These are phyloP conservation scores for Chaetomium strumarium DNA, from an alignment of 2,329 filamentous ascomycete species.

Conservation along the genomic window DNA sequence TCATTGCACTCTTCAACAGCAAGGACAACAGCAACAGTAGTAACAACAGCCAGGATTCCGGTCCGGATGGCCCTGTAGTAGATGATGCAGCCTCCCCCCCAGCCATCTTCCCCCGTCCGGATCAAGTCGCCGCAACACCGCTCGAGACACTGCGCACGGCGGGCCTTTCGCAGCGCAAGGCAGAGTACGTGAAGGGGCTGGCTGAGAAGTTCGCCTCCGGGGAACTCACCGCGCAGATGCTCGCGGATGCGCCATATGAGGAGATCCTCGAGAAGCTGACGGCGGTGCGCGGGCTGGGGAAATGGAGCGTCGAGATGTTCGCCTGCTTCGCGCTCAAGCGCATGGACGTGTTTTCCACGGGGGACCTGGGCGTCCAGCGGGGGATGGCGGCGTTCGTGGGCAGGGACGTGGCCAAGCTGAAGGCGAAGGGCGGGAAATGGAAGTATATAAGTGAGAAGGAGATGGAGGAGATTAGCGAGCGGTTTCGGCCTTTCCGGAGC, in stretches of 20 bases:
- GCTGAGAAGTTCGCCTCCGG: slow-evolving; percentile 73
- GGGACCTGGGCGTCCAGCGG: slow-evolving; percentile 88
- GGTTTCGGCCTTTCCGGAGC: slow-evolving; percentile 81
- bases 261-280: slow-evolving; percentile 77
- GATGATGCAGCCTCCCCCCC: not conserved
- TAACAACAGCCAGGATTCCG: too few species aligned
- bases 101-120: slow-evolving; percentile 64
- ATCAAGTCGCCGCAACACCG: slow-evolving; percentile 58
- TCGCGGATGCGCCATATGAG: slow-evolving; percentile 75
- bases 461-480: slow-evolving; percentile 76
- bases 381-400: slow-evolving; percentile 88
- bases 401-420: slow-evolving; percentile 76
- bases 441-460: slow-evolving; percentile 96
- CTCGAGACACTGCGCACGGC: slow-evolving; percentile 71
- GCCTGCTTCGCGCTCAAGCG: slow-evolving; percentile 91
- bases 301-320: slow-evolving; percentile 98
- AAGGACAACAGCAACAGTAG: not conserved
- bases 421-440: slow-evolving; percentile 67
- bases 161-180: slow-evolving; percentile 88
- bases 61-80: not conserved
- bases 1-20: slow-evolving; percentile 64
- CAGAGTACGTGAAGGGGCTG: slow-evolving; percentile 85
- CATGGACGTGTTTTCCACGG: slow-evolving; percentile 87
- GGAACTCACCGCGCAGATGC: slow-evolving; percentile 68
- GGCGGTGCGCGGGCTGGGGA: slow-evolving; percentile 78